phyloP scores from a whole-genome alignment of 2,329 filamentous ascomycete genomes.

The Mycosphaerella sp. region DNA sequence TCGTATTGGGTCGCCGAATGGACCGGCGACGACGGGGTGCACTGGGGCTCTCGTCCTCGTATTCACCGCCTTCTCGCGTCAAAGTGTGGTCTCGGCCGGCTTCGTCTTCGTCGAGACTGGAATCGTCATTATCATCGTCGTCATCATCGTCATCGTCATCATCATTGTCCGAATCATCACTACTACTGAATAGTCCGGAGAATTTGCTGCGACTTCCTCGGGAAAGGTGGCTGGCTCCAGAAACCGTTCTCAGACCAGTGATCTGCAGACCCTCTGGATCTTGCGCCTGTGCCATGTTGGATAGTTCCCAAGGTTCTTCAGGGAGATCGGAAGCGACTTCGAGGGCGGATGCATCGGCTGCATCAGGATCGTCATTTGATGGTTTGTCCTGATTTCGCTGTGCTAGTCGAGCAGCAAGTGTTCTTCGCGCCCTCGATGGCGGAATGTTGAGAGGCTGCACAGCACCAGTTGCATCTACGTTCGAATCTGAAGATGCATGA shows the following conservation, averaged over 20 bases:
- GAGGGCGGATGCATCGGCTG: slow-evolving; percentile 29
- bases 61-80: slow-evolving; percentile 39
- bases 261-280: slow-evolving; percentile 24
- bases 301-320: slow-evolving; percentile 23
- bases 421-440: slow-evolving; percentile 76
- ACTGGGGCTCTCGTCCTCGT: slow-evolving; percentile 39
- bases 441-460: slow-evolving; percentile 76
- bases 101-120: slow-evolving; percentile 19
- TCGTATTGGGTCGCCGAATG: slow-evolving; percentile 30
- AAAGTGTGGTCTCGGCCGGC: slow-evolving; percentile 33
- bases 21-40: background rate
- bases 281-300: background rate
- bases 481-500: slow-evolving; percentile 20
- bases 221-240: slow-evolving; percentile 9
- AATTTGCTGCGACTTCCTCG: slow-evolving; percentile 21
- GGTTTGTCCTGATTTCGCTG: slow-evolving; percentile 42
- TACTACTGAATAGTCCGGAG: slow-evolving; percentile 28
- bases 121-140: slow-evolving; percentile 42
- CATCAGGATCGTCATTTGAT: slow-evolving; percentile 29
- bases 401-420: slow-evolving; percentile 76
- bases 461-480: slow-evolving; percentile 35
- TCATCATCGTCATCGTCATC: slow-evolving; percentile 36
- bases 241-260: slow-evolving; percentile 22
- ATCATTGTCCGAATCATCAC: slow-evolving; percentile 19
- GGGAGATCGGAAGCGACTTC: slow-evolving; percentile 29